Evolutionary conservation across 345 rosid species (phyloP), one percentile per base, ranked within the genome.

Genomic region (Lepidium aucheri): DNA sequence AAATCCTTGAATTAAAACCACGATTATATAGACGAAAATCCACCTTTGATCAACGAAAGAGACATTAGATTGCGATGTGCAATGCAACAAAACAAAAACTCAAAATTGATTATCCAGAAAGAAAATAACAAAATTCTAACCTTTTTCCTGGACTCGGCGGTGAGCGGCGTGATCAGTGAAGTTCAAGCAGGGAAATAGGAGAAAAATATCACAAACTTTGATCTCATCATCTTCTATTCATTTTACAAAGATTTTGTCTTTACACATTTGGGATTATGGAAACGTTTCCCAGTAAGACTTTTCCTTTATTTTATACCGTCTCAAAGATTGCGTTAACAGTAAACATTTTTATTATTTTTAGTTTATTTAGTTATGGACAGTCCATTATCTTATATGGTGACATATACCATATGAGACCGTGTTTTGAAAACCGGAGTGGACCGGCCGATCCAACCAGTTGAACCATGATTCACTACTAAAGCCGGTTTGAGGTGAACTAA

Each of bases 151-250:
- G 32, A 28, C 32, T 28, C 32, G 32, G 56, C 68, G 56, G 39
- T 47, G 35, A 16, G 2, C 3, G 39, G 24, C 50, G 10, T 43
- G 68, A 14, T 24, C 68, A 38, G 63, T 43, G 56, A 10, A 12
- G 35, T 24, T 56, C 58, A 68, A 20, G 39, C 2, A 8, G 72
- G 12, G 65, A 58, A 49, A 14, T 18, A 9, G 22, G 5, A 53
- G 41, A 62, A 28, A 28, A 28, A 35, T 56, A 62, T 70, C 34
- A 54, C 55, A 53, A 63, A 43, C 45, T 62, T 62, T 20, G 2
- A 20, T 53, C 36, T 10, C 63, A 35, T 35, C 63, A 44, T 70
- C 41, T 4, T 61, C 3, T 24, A 24, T 24, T 24, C 3, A 3
- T 20, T 20, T 55, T 15, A 43, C 28, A 14, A 30, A 53, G 8